Evolutionary conservation across 371 early-diverging fungal genomes (phyloP), one percentile per base, ranked within the genome.

Genomic region (Syncephalastrum sp.): DNA sequence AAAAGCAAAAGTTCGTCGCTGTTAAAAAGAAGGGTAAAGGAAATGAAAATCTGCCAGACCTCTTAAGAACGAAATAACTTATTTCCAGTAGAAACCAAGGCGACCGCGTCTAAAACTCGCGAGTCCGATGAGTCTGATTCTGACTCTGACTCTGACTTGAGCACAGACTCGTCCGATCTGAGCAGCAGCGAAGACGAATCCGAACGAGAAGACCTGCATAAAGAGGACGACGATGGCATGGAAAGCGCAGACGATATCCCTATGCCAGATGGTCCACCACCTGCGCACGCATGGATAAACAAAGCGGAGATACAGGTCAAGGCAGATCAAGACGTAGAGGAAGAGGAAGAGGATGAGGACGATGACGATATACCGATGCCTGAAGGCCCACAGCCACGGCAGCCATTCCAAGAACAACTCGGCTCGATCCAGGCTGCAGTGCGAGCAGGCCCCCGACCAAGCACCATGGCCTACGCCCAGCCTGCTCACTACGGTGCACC

Each of bases 351-450:
- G 1, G 64, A 72, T 16, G 75, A 75, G 50, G 71, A 71, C 51
- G 74, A 73, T 48, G 68, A 71, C 50, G 74, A 73, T 52, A 74
- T 78, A 24, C 79, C 79, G 19, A 56, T 78, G 25, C 79, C 79
- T 24, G 64, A 69, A 49, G 79, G 75, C 0, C 79, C 79, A 29
- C 75, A 73, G 17, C 79, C 79, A 21, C 64, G 65, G 29, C 62
- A 65, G 54, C 73, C 75, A 3, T 70, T 70, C 59, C 60, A 63
- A 47, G 60, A 48, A 19, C 70, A 70, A 53, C 49, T 70, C n/a
- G 55, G 52, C 44, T 50, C 63, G 29, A 55, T 63, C 4, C 59
- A 60, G 17, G 59, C 54, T 21, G 58, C 54, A 43, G 51, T 29
- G 7, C 58, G 43, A 21, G 66, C 64, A 21, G 60, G 57, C 45